phyloP scores from a whole-genome alignment of 2,329 filamentous ascomycete species.

The Colletotrichum caudatum region DNA sequence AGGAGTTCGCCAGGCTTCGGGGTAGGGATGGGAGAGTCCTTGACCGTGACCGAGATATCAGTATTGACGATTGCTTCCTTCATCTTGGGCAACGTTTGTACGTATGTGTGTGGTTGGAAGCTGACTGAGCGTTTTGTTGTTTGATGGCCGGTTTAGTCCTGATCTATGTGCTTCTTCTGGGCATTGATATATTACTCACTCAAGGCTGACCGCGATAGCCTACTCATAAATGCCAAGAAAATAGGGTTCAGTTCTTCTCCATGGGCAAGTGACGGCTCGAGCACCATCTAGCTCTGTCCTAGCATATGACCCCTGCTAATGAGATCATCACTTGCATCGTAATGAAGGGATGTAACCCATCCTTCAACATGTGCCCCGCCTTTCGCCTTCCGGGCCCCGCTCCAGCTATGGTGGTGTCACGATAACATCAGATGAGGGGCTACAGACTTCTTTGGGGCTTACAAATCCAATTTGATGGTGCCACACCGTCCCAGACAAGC shows the following conservation, averaged over 20 bases:
- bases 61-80: constrained; percentile 41
- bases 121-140: neutral
- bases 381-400: neutral
- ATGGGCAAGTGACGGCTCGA: constrained; percentile 23
- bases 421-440: constrained; percentile 33
- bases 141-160: neutral
- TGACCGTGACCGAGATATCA: constrained; percentile 32
- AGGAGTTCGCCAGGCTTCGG: constrained; percentile 44
- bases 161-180: neutral
- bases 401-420: constrained; percentile 15
- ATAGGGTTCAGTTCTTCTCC: constrained; percentile 18
- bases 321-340: neutral
- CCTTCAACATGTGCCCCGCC: neutral
- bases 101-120: neutral
- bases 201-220: neutral
- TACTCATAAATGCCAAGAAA: neutral
- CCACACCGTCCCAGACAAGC: neutral
- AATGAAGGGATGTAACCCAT: constrained; percentile 4
- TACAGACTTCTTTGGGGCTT: constrained; percentile 4
- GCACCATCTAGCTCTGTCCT: neutral
- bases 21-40: constrained; percentile 36
- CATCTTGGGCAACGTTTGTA: constrained; percentile 19
- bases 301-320: constrained; percentile 3
- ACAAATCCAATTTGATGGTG: constrained; percentile 28
- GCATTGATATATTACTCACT: neutral